Evolutionary conservation across 2,329 filamentous ascomycete genomes (phyloP), one percentile per base, ranked within the genome.

Genomic region (Colletotrichum paranaense): DNA sequence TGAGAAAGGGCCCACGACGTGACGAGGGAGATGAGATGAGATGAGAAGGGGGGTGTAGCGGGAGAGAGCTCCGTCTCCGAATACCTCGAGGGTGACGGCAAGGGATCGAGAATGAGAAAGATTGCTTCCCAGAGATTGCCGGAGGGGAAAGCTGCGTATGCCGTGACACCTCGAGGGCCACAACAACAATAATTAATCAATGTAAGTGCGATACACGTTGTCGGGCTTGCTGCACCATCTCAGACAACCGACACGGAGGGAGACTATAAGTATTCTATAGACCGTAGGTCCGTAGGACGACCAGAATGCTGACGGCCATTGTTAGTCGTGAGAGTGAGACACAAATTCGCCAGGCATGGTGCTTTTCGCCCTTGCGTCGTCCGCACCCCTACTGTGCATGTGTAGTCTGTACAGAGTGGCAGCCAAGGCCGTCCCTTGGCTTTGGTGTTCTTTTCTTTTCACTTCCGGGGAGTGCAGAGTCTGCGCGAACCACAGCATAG

Each of bases 141-240:
- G 26, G 56, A 35, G 35, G 60, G 53, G 59, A 46, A 58, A 26
- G 67, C 68, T 72, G 68, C 72, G 57, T 72, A 67, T 72, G 72
- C 35, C 35, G 72, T 74, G 62, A 26, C 62, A 72, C 68, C 62
- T 57, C 49, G 32, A 62, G 24, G 52, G 42, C 19, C 42, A 55
- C 12, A 35, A 24, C 14, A 55, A 60, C 32, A 57, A 57, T 55
- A 42, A 64, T 49, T 52, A 69, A 35, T 49, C 42, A 69, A 58
- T 57, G 62, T 24, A 55, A 24, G 26, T 53, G 32, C 62, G 35
- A 22, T 28, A 35, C 64, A 32, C n/a, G n/a, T 42, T n/a, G 35
- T 32, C 55, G 32, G 62, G 55, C 28, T 42, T 28, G 62, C 62
- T 30, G 42, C 57, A n/a, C 24, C 62, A 14, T 71, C 68, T 67